A percentile compares a stretch with the other conserved stretches of the same genome.
These are phyloP conservation scores for Cyphellophora europaea DNA, from an alignment of 2,329 filamentous ascomycete genomes.

Conservation along the genomic window DNA sequence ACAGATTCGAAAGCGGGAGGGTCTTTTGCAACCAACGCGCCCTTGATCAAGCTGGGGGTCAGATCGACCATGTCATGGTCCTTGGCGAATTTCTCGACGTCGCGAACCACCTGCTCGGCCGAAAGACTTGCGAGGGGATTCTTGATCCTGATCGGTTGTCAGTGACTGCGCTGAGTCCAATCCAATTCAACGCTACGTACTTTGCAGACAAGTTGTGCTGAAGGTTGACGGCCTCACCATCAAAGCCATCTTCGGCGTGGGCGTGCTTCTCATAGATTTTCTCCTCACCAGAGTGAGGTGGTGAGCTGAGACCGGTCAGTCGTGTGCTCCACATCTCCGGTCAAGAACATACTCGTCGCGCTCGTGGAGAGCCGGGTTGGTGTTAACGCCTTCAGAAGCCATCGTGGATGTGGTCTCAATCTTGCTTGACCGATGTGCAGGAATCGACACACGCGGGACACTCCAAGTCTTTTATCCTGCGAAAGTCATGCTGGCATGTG, in stretches of 20 bases:
- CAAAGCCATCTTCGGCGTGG: neutral
- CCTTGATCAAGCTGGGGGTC: conserved; percentile 52
- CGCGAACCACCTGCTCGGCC: conserved; percentile 20
- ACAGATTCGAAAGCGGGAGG: conserved; percentile 55
- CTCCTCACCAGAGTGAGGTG: neutral
- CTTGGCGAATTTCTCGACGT: conserved; percentile 34
- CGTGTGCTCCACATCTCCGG: neutral
- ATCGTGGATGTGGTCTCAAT: too few relatives aligned
- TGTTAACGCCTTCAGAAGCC: neutral
- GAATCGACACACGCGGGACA: too few relatives aligned
- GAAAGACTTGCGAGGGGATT: conserved; percentile 12
- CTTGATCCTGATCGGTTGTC: neutral
- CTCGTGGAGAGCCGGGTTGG: neutral
- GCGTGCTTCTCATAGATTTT: neutral
- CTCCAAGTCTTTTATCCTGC: too few relatives aligned
- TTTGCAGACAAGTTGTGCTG: neutral
- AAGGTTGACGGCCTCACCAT: neutral
- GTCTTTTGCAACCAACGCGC: conserved; percentile 65
- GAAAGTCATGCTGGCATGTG: too few relatives aligned
- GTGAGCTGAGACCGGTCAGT: neutral
- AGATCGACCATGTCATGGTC: conserved; percentile 51
- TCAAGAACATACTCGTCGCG: neutral
- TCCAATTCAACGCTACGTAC: too few relatives aligned
- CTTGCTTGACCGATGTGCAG: too few relatives aligned
- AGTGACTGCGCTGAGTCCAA: too few relatives aligned